A percentile compares a stretch with the other conserved stretches of the same genome.
Conservation (phyloP, 495 filamentous ascomycete species). For the Margaritispora aquatica region DNA sequence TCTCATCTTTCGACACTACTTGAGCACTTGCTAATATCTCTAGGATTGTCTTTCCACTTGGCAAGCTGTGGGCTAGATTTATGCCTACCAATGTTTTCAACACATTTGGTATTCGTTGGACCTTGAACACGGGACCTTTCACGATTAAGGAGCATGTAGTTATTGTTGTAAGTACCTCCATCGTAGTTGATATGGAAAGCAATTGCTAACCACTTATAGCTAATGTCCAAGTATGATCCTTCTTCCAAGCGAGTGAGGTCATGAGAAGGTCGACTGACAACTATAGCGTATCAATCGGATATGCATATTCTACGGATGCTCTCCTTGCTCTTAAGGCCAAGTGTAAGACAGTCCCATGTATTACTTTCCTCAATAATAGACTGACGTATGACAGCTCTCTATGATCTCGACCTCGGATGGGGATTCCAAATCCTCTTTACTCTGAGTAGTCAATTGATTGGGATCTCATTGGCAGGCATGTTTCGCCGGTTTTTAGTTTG, state of each 20-base stretch:
- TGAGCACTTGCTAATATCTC: constrained; percentile 32
- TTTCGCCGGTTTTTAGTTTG: constrained; percentile 58
- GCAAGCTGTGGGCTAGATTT: constrained; percentile 23
- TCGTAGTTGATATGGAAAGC: background rate
- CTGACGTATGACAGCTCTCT: constrained; percentile 46
- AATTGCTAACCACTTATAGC: background rate
- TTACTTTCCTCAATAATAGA: background rate
- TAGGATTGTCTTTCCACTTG: constrained; percentile 11
- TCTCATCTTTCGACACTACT: constrained; percentile 3
- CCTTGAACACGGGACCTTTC: constrained; percentile 66
- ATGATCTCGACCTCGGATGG: constrained; percentile 60
- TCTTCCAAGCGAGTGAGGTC: background rate
- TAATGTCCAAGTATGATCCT: background rate
- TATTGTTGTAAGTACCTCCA: constrained; percentile 60
- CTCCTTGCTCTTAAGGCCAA: constrained; percentile 34
- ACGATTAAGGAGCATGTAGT: constrained; percentile 75
- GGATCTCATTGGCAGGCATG: constrained; percentile 67
- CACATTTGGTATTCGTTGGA: constrained; percentile 48
- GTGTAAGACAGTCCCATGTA: constrained; percentile 31
- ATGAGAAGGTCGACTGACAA: constrained; percentile 19
- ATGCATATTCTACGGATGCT: constrained; percentile 43
- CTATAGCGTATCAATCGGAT: constrained; percentile 32
- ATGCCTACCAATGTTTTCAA: constrained; percentile 46
- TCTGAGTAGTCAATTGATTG: constrained; percentile 65
- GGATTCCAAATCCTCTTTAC: constrained; percentile 60